Percentiles rank a stretch among this genome's conserved stretches.
Conservation (phyloP, 495 filamentous ascomycete species). For the Pseudevernia furfuracea region DNA sequence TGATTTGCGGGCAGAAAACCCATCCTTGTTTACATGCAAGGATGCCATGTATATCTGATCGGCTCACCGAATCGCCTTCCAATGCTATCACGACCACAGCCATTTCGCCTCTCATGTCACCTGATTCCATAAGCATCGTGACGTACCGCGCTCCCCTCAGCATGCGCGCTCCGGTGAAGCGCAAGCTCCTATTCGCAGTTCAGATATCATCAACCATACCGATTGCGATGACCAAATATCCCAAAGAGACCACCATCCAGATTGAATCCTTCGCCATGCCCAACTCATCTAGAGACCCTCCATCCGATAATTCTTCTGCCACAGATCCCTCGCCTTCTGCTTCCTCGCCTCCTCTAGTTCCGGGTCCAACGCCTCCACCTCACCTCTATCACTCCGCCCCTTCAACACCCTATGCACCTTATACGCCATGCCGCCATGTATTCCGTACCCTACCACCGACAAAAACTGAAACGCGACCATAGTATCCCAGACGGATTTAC, state of each 20-base stretch:
- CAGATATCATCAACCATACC: no score
- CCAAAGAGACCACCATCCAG: neutral
- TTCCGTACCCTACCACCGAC: conserved; percentile 18
- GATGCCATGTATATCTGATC: no score
- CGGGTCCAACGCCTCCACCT: conserved; percentile 20
- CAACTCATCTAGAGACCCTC: conserved; percentile 10
- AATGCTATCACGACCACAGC: no score
- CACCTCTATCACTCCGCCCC: conserved; percentile 17
- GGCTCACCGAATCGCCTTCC: no score
- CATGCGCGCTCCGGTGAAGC: no score
- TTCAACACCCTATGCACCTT: conserved; percentile 19
- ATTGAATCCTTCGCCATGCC: neutral
- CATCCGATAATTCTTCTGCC: conserved; percentile 22
- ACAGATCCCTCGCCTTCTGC: conserved; percentile 24
- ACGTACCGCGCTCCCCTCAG: no score
- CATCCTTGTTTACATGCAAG: no score
- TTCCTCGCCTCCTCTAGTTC: conserved; percentile 24
- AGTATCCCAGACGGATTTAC: conserved; percentile 16
- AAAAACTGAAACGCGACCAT: conserved; percentile 22
- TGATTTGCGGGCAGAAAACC: no score
- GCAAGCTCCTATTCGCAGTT: no score
- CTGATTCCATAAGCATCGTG: no score
- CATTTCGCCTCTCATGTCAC: no score
- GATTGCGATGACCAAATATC: neutral
- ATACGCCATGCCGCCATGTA: conserved; percentile 23